phyloP scores from a whole-genome alignment of 2,329 filamentous ascomycete species.

The Annulohypoxylon truncatum region DNA sequence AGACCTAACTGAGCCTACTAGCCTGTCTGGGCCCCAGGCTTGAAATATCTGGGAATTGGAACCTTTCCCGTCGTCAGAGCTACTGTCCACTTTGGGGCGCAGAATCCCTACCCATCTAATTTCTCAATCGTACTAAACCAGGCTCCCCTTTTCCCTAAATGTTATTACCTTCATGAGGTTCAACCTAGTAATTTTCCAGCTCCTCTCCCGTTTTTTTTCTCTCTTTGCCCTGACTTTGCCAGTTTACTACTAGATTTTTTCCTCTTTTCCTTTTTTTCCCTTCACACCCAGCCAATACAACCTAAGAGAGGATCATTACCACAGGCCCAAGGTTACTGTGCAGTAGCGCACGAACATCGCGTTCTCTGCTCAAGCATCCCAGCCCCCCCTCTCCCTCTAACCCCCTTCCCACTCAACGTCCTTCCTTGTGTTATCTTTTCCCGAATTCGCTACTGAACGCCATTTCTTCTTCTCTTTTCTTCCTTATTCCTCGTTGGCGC shows the following conservation, averaged over 20 bases:
- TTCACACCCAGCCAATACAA: conserved; percentile 30
- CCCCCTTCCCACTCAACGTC: conserved; percentile 43
- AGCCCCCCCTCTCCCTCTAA: conserved; percentile 40
- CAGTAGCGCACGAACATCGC: conserved; percentile 40
- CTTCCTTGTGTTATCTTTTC: conserved; percentile 45
- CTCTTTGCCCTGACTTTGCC: conserved; percentile 29
- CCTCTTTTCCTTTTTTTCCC: conserved; percentile 20
- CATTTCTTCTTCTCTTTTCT: conserved; percentile 37
- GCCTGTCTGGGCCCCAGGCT: conserved; percentile 35
- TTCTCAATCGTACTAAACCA: conserved; percentile 49
- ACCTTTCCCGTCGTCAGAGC: conserved; percentile 43
- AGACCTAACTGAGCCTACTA: conserved; percentile 15
- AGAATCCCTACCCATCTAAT: conserved; percentile 48
- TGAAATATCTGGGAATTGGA: conserved; percentile 37
- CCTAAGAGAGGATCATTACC: conserved; percentile 35
- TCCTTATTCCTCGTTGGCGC: conserved; percentile 35
- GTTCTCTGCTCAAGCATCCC: conserved; percentile 35
- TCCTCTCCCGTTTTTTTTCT: conserved; percentile 36
- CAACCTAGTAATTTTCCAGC: conserved; percentile 43
- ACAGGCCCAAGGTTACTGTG: conserved; percentile 31
- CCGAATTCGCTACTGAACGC: conserved; percentile 38
- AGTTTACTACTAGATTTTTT: conserved; percentile 40
- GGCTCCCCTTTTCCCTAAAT: conserved; percentile 51
- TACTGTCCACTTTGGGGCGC: conserved; percentile 42
- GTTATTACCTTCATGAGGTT: conserved; percentile 46